phyloP scores from a whole-genome alignment of 2,329 filamentous ascomycete species.

The Botryosphaeria dothidea region DNA sequence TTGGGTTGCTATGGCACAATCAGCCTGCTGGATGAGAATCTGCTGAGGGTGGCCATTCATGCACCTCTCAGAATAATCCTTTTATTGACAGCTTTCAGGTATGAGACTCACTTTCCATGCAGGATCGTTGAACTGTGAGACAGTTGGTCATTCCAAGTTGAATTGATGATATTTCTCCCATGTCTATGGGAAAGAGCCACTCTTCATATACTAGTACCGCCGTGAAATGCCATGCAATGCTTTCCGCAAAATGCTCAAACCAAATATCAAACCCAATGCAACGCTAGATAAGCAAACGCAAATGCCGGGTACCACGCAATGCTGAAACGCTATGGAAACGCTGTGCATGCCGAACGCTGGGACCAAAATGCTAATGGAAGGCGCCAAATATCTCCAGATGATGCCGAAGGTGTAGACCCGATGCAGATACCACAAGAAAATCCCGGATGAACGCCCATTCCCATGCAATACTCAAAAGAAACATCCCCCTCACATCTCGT shows the following conservation, averaged over 20 bases:
- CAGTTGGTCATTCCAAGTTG: too few species aligned
- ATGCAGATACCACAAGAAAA: background rate
- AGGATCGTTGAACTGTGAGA: too few species aligned
- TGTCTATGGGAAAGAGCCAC: too few species aligned
- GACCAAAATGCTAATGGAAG: background rate
- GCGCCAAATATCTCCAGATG: background rate
- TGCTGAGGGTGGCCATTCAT: too few species aligned
- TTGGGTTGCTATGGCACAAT: too few species aligned
- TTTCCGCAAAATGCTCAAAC: background rate
- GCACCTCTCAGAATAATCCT: too few species aligned
- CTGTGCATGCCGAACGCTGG: background rate
- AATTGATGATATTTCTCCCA: too few species aligned
- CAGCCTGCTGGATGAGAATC: too few species aligned
- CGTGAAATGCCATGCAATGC: background rate
- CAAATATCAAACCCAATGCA: background rate
- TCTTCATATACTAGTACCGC: too few species aligned
- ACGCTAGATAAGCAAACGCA: background rate
- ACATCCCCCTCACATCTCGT: too few species aligned
- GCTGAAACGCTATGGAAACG: background rate
- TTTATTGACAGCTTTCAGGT: too few species aligned
- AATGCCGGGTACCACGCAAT: background rate
- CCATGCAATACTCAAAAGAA: background rate
- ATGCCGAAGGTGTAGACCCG: background rate
- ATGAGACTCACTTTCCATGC: too few species aligned
- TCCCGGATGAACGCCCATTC: background rate